phyloP scores from a whole-genome alignment of 139 green algal species.

The Choricystis sp. region DNA sequence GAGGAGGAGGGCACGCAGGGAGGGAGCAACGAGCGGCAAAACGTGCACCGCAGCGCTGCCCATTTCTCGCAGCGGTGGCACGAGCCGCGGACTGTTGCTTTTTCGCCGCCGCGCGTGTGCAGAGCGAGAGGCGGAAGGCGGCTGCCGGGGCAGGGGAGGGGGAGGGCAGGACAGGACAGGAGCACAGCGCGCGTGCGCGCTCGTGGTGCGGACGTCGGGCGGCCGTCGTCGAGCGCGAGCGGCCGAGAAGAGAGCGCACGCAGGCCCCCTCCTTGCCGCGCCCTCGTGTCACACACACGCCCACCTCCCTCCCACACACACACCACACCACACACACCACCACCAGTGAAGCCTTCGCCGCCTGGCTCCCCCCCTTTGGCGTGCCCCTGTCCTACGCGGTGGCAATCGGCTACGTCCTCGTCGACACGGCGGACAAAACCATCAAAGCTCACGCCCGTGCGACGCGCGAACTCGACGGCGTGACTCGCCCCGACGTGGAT shows the following conservation, averaged over 20 bases:
- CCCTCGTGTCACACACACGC: not conserved
- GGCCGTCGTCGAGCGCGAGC: too few relatives aligned
- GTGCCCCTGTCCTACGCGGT: constrained; percentile 53
- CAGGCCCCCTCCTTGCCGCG: too few relatives aligned
- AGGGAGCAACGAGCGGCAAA: not conserved
- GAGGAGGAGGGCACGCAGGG: not conserved
- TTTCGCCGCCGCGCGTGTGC: too few relatives aligned
- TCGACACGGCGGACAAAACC: constrained; percentile 57
- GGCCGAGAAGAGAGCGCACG: too few relatives aligned
- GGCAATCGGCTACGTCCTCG: constrained; percentile 52
- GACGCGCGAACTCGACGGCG: constrained; percentile 2
- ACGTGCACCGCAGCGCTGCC: too few relatives aligned
- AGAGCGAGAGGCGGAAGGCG: too few relatives aligned
- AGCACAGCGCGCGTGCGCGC: too few relatives aligned
- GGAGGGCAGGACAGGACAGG: too few relatives aligned
- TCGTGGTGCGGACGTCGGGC: too few relatives aligned
- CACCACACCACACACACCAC: not conserved
- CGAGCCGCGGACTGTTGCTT: too few relatives aligned
- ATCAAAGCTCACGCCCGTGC: constrained; percentile 19
- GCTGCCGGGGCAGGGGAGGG: too few relatives aligned
- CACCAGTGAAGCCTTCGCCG: constrained; percentile 51
- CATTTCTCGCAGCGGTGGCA: too few relatives aligned
- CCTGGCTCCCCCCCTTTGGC: constrained; percentile 42
- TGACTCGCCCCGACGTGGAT: constrained; percentile 11
- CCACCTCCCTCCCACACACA: not conserved